Percentiles rank a stretch among this genome's conserved stretches.
Evolutionary conservation across 192 early-diverging fungal genomes (phyloP).

Genomic region (Entomortierella parvispora): DNA sequence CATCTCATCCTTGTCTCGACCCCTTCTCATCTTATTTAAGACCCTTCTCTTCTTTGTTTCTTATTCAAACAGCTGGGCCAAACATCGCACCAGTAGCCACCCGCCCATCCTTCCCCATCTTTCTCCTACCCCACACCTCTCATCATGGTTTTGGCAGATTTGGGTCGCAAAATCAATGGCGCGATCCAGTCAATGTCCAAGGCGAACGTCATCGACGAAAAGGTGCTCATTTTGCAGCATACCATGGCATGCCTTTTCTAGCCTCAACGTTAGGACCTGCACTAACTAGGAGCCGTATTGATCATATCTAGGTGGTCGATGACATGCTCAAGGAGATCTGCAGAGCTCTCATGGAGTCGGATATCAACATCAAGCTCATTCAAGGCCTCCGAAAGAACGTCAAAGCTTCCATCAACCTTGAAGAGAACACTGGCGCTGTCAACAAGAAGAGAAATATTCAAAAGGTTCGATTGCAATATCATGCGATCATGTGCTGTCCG

Average conservation of each 20-base stretch:
- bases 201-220: constrained; percentile 90
- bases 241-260: no score
- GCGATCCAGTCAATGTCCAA: constrained; percentile 83
- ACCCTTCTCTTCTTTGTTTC: no score
- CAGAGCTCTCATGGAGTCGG: constrained; percentile 87
- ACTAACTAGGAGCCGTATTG: no score
- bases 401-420: constrained; percentile 81
- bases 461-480: no score
- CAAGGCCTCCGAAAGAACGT: constrained; percentile 86
- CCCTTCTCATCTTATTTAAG: background rate
- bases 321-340: constrained; percentile 87
- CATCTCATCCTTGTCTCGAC: background rate
- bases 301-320: constrained; percentile 74
- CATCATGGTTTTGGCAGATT: constrained; percentile 89
- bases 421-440: constrained; percentile 81
- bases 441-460: constrained; percentile 92
- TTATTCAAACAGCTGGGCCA: no score
- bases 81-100: no score
- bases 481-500: no score
- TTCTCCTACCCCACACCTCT: background rate
- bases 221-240: constrained; percentile 52
- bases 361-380: constrained; percentile 92
- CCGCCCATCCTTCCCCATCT: background rate
- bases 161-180: constrained; percentile 87
- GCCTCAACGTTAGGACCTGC: background rate